Conservation (phyloP, 371 early-diverging fungal species). For the Mucor racemosus region DNA sequence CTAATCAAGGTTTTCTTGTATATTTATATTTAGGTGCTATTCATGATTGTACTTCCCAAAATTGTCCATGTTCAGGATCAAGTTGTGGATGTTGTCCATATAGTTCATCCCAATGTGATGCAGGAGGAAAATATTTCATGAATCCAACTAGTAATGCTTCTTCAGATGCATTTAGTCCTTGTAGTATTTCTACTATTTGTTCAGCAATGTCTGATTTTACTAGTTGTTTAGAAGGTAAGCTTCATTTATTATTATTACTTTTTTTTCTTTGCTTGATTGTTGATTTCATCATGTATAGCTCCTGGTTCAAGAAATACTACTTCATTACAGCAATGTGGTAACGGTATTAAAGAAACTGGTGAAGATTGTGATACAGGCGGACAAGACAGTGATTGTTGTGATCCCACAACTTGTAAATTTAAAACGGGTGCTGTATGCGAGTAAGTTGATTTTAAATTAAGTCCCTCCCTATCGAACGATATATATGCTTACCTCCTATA, state of each 20-base stretch:
- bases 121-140: constrained; percentile 80
- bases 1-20: too few species aligned
- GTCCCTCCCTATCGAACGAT: neutral
- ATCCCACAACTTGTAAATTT: constrained; percentile 80
- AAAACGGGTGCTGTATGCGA: constrained; percentile 80
- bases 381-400: constrained; percentile 79
- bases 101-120: constrained; percentile 77
- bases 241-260: neutral
- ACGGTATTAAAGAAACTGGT: constrained; percentile 88
- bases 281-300: constrained; percentile 38
- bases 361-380: constrained; percentile 97
- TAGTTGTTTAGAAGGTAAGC: constrained; percentile 61
- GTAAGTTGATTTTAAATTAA: constrained; percentile 37
- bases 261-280: too few species aligned
- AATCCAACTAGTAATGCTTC: constrained; percentile 84
- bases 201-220: constrained; percentile 46
- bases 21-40: constrained; percentile 48
- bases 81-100: constrained; percentile 76
- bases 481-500: neutral
- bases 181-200: constrained; percentile 82
- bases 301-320: constrained; percentile 57
- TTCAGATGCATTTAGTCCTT: constrained; percentile 79
- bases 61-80: constrained; percentile 62
- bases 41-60: constrained; percentile 70
- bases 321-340: constrained; percentile 84